Evolutionary conservation across 2,329 filamentous ascomycete genomes (phyloP), one percentile per base, ranked within the genome.

Genomic region (Neofusicoccum cordaticola): DNA sequence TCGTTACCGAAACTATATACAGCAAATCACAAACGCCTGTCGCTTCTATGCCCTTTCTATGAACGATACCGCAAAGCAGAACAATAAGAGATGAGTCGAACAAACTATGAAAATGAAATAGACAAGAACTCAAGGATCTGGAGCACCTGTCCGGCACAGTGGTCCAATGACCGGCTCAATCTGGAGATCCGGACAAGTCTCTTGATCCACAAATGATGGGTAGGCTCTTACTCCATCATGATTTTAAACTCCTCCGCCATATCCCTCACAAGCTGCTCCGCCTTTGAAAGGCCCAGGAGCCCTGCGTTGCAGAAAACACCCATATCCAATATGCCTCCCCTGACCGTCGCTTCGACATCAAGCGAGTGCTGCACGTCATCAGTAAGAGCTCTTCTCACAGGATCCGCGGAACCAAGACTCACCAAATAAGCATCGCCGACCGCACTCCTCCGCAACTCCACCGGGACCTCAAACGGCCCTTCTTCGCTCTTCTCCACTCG

Each of bases 311-410:
- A 81, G 72, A 86, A 87, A 7, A 86, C 69, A 13, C 84, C 85
- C 47, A 86, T 75, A 68, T 84, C 81, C 65, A 88, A 71, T 5
- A 69, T 72, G n/a, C 81, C 80, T 41, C 80, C 72, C 7, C 77
- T 72, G 17, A 86, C 72, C 8, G 83, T 83, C 8, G 81, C 80
- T 74, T 87, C 85, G 12, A 87, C 70, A 70, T 88, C 85, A 34
- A 87, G 69, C 9, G 83, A 79, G 67, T 83, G 78, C 82, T 86
- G 27, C 27, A 7, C 27, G 27, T 5, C 27, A 7, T 31, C 27
- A 31, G 27, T 31, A 31, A 22, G 22, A 3, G 22, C 68, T 51
- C 47, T n/a, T 9, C 63, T 11, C 11, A 19, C 19, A 63, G 4
- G 39, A 11, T n/a, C 31, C 12, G 27, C 27, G 27, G 27, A n/a